Base-by-base conservation (phyloP, 179 eudicot genomes). In the Pouteria campechiana region DNA sequence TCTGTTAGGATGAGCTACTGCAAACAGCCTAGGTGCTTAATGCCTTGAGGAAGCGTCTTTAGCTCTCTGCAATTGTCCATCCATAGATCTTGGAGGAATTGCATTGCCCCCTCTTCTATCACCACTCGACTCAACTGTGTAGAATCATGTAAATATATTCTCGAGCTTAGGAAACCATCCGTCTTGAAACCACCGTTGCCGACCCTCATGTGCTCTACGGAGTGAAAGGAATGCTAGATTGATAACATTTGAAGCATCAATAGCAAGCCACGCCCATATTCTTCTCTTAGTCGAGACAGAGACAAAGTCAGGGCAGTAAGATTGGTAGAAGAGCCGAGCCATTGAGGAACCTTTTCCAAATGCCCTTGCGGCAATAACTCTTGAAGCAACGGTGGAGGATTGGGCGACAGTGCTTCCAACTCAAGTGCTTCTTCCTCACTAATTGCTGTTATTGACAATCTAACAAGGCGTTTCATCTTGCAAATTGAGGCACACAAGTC, bases 21-120 rank as follows among this genome's bases (percentile, higher is more conserved):
- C n/a, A n/a, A n/a, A n/a, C n/a, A n/a, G n/a, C n/a, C n/a, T n/a
- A 64, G 52, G 31, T 57, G 44, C 36, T 64, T 50, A 51, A 57
- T 50, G 27, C 69, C 63, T 34, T 56, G 54, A 13, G 63, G 63
- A 42, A 58, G 33, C 5, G 20, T 10, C 49, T 48, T 45, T 18
- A 64, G 18, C 33, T 32, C 53, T 16, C 6, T 24, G 28, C 69
- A 64, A 31, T 20, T 45, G 34, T 39, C 14, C 16, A 64, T 22
- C 31, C 29, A 12, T 48, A 64, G 28, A 12, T 64, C 59, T 17
- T 40, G 50, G 38, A 64, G 47, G 36, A 44, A 38, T 11, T 40
- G 46, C 41, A 64, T 19, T 29, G 69, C 25, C 7, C 54, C 59
- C 22, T 64, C 32, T 38, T 64, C 69, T 36, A 64, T 34, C 29